Conservation (phyloP, 2,329 filamentous ascomycete genomes). For the Diaporthe velutina region DNA sequence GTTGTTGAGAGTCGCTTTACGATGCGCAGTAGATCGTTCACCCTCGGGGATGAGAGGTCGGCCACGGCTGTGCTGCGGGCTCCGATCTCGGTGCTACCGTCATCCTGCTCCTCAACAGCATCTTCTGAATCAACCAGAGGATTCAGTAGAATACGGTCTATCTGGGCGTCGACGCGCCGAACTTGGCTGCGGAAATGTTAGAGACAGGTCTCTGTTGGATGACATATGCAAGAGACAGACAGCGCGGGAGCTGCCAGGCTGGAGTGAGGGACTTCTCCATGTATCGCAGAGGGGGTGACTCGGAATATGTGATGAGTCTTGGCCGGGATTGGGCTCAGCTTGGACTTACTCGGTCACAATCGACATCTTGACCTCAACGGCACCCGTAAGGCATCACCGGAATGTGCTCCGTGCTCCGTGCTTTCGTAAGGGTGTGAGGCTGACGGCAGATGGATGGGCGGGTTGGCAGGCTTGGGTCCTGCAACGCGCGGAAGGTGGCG, state of each 20-base stretch:
- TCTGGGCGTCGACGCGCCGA: constrained; percentile 73
- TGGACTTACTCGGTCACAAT: constrained; percentile 59
- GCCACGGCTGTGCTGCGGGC: constrained; percentile 47
- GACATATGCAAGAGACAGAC: neutral
- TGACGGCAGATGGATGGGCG: constrained; percentile 24
- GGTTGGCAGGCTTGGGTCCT: constrained; percentile 3
- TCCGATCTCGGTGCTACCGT: constrained; percentile 43
- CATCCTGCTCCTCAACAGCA: constrained; percentile 43
- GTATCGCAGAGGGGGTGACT: neutral
- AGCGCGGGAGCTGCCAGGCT: neutral
- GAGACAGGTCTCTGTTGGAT: neutral
- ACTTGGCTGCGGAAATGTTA: constrained; percentile 63
- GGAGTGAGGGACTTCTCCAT: neutral
- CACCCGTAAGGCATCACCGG: constrained; percentile 37
- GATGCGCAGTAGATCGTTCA: constrained; percentile 74
- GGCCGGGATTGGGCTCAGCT: constrained; percentile 30
- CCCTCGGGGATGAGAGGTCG: constrained; percentile 64
- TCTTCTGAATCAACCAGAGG: constrained; percentile 58
- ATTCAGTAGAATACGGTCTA: constrained; percentile 71
- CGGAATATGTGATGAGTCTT: constrained; percentile 1
- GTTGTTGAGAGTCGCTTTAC: constrained; percentile 79
- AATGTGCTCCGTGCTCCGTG: constrained; percentile 20
- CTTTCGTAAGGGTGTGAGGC: constrained; percentile 11
- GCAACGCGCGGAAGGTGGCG: constrained; percentile 28
- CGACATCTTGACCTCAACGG: constrained; percentile 52